phyloP scores from a whole-genome alignment of 768 basidiomycete genomes.

The Kwoniella bestiolae region DNA sequence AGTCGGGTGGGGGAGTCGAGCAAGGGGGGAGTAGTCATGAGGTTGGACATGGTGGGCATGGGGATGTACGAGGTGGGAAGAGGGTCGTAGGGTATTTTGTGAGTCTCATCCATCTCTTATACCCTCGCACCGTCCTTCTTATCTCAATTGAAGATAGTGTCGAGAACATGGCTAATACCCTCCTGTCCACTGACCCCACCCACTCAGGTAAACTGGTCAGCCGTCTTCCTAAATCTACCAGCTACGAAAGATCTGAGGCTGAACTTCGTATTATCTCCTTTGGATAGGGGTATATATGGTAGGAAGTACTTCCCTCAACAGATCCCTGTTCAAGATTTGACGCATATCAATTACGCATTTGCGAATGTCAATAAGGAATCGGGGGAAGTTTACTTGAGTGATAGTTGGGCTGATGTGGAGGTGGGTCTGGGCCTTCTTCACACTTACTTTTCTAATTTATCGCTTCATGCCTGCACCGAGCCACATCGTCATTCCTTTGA shows the following conservation, averaged over 20 bases:
- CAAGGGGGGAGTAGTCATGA: background rate
- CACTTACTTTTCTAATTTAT: no score
- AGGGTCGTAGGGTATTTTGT: constrained; percentile 40
- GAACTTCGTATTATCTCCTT: background rate
- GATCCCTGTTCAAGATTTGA: constrained; percentile 82
- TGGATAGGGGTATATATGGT: constrained; percentile 83
- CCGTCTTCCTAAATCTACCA: background rate
- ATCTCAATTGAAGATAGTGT: no score
- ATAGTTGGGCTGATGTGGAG: constrained; percentile 89
- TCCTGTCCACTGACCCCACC: background rate
- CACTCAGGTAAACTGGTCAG: constrained; percentile 47
- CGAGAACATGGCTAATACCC: no score
- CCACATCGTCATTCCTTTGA: no score
- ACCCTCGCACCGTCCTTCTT: background rate
- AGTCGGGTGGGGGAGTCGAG: background rate
- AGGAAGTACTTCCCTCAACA: constrained; percentile 84
- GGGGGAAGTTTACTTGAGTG: constrained; percentile 86
- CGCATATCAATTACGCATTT: constrained; percentile 91
- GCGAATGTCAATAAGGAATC: constrained; percentile 81
- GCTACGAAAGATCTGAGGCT: background rate
- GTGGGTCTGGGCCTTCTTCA: constrained; percentile 43
- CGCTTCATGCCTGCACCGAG: no score
- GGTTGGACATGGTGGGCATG: background rate
- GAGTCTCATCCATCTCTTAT: constrained; percentile 3
- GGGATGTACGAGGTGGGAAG: background rate